Evolutionary conservation across 2,329 filamentous ascomycete genomes (phyloP).

Genomic region (Aaosphaeria arxii): DNA sequence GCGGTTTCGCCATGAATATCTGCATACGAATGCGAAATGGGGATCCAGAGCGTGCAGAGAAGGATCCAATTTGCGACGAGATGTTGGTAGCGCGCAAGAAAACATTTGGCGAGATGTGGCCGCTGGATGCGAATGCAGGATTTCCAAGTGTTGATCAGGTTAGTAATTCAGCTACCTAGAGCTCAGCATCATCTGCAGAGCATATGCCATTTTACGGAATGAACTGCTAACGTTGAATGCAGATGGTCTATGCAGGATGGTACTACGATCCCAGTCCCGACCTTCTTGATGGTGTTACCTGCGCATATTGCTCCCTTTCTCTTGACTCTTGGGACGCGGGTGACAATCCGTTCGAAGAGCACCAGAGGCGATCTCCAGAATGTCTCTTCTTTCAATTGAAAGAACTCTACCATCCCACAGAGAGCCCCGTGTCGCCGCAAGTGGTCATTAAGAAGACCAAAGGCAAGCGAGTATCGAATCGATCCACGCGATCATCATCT

Average conservation of each 20-base stretch:
- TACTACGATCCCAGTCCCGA: slow-evolving; percentile 83
- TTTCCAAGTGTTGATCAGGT: slow-evolving; percentile 63
- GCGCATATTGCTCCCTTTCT: slow-evolving; percentile 83
- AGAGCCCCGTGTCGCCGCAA: not conserved
- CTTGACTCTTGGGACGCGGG: slow-evolving; percentile 93
- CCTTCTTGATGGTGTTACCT: slow-evolving; percentile 85
- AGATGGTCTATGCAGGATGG: slow-evolving; percentile 92
- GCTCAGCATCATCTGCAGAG: not conserved
- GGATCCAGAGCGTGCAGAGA: slow-evolving; percentile 60
- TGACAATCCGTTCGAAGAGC: slow-evolving; percentile 90
- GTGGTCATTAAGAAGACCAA: slow-evolving; percentile 18
- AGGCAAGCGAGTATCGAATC: slow-evolving; percentile 25
- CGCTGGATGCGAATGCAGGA: slow-evolving; percentile 60
- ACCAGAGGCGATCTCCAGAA: slow-evolving; percentile 71
- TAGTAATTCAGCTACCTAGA: slow-evolving; percentile 7
- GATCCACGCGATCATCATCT: slow-evolving; percentile 11
- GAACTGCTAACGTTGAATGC: slow-evolving; percentile 77
- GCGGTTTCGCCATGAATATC: slow-evolving; percentile 76
- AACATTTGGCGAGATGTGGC: slow-evolving; percentile 85
- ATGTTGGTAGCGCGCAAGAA: slow-evolving; percentile 75
- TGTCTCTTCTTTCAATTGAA: slow-evolving; percentile 79
- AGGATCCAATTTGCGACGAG: slow-evolving; percentile 69
- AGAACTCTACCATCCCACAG: slow-evolving; percentile 49
- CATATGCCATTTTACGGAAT: slow-evolving; percentile 46
- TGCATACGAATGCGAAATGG: slow-evolving; percentile 59